phyloP scores from a whole-genome alignment of 345 rosid genomes.

The Salix arbutifolia region DNA sequence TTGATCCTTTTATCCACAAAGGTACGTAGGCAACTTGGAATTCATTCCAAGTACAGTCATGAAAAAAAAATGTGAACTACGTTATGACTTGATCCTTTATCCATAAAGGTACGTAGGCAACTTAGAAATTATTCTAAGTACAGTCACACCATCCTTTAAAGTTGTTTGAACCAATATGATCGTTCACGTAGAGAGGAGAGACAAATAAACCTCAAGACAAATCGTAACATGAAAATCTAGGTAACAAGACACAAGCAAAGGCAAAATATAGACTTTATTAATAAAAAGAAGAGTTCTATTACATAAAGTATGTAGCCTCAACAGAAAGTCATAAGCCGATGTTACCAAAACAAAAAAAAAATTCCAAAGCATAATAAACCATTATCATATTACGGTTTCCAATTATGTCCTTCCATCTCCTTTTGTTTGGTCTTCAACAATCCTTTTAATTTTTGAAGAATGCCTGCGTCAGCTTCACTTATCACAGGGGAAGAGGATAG shows the following conservation, averaged over 20 bases:
- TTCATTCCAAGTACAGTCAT: no score
- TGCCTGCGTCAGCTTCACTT: not conserved
- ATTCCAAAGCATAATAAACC: not conserved
- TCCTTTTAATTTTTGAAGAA: not conserved
- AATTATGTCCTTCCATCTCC: not conserved
- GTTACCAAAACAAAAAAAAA: not conserved
- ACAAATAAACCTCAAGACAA: no score
- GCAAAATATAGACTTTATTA: not conserved
- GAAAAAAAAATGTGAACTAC: not conserved
- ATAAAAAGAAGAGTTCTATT: no score
- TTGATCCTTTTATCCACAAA: no score
- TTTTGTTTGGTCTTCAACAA: not conserved
- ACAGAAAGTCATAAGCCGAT: not conserved
- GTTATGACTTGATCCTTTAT: not conserved
- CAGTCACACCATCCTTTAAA: not conserved
- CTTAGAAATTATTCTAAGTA: no score
- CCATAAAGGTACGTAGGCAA: no score
- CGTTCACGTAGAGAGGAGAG: not conserved
- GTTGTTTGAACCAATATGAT: fast-evolving
- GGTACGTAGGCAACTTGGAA: no score
- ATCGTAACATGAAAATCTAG: not conserved
- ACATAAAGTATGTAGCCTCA: not conserved
- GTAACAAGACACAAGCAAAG: not conserved
- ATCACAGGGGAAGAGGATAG: not conserved
- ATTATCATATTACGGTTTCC: not conserved